Base-by-base conservation (phyloP, 1,284 basidiomycete species). In the Ganoderma sp. region DNA sequence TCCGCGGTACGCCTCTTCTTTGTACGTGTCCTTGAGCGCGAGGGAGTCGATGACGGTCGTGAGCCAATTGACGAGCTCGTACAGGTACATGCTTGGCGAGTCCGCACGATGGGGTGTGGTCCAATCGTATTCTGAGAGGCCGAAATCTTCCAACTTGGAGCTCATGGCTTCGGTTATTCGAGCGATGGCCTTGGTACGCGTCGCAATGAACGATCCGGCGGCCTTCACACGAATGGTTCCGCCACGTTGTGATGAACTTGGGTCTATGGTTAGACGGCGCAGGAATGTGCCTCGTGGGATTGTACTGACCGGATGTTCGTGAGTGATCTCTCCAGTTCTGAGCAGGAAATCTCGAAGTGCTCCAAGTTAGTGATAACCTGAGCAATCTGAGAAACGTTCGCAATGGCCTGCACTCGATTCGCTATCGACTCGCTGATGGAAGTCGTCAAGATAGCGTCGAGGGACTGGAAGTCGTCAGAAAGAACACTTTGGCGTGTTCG, bases 81-180 rank as follows among this genome's bases (percentile, higher is more conserved):
- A 93, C 9, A 99, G 85, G 80, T 98, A 99, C 84, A 91, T 90
- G 85, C 95, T 97, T 57, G 96, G 94, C 56, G 88, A 88, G 68
- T 86, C 84, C 75, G 93, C 90, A 57, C 87, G 85, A 25, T 80
- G 75, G 22, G 81, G 78, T 2, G 96, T 93, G 62, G 90, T 92
- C 95, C 96, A 98, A 75, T 98, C 91, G 79, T 99, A 98, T 79
- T 98, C 95, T 1, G 95, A 92, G 56, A 98, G 84, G 68, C 95
- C 97, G 75, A 98, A 98, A 72, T 97, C 95, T 76, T 97, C 94
- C n/a, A 99, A 88, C 79, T 99, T 99, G 28, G 92, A 93, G 8
- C 89, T 88, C 74, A 99, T 96, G 56, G 97, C 87, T 12, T 85
- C 84, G 37, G 92, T 91, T 73, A 99, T 95, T 12, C 96, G 91